These are phyloP conservation scores for Lachancea lanzarotensis DNA, from an alignment of 805 yeast genomes.

Conservation along the genomic window DNA sequence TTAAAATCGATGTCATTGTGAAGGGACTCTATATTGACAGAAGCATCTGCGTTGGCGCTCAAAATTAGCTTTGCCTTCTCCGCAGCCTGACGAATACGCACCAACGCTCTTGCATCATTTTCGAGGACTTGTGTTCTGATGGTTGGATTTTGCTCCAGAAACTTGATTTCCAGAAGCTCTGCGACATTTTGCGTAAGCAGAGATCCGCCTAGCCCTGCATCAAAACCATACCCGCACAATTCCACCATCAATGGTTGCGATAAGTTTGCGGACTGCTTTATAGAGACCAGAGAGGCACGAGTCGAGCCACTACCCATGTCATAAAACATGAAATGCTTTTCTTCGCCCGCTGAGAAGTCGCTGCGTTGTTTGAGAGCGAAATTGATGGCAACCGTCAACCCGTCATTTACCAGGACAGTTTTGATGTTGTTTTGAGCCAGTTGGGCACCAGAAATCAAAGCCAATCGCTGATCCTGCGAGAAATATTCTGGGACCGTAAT, in stretches of 20 bases:
- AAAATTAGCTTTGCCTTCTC: constrained; percentile 83
- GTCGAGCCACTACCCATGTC: constrained; percentile 95
- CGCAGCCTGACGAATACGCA: constrained; percentile 71
- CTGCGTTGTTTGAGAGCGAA: constrained; percentile 46
- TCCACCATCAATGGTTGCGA: constrained; percentile 44
- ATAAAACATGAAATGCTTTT: constrained; percentile 62
- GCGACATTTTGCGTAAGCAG: constrained; percentile 60
- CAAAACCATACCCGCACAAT: constrained; percentile 67
- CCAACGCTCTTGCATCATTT: constrained; percentile 49
- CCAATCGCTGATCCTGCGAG: constrained; percentile 55
- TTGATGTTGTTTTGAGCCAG: constrained; percentile 60
- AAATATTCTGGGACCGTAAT: constrained; percentile 74
- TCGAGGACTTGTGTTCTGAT: constrained; percentile 36
- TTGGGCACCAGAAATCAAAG: constrained; percentile 64
- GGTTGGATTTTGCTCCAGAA: constrained; percentile 41
- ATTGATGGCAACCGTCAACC: constrained; percentile 83
- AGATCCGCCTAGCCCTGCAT: constrained; percentile 69
- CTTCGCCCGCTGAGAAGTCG: constrained; percentile 22
- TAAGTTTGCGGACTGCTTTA: constrained; percentile 39
- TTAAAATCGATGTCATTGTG: constrained; percentile 69
- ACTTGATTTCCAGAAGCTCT: constrained; percentile 52
- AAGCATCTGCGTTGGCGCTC: constrained; percentile 80
- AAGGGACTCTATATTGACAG: constrained; percentile 70
- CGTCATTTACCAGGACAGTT: constrained; percentile 71
- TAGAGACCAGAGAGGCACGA: constrained; percentile 72